phyloP scores from a whole-genome alignment of 2,329 filamentous ascomycete genomes.

The Pestalotiopsis sp. region DNA sequence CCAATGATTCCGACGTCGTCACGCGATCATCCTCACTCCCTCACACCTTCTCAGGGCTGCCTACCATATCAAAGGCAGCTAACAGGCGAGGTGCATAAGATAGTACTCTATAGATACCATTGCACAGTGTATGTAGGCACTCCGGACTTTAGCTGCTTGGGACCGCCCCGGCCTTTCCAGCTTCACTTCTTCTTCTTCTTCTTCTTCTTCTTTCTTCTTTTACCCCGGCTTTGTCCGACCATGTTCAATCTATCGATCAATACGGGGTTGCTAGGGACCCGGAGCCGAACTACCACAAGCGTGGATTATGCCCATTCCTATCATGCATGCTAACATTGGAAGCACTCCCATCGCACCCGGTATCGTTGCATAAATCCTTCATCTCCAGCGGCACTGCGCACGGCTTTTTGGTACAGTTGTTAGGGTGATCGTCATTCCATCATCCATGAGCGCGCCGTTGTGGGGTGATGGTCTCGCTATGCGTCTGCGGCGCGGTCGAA shows the following conservation, averaged over 20 bases:
- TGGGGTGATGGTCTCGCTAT: slow-evolving; percentile 9
- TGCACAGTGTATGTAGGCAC: background rate
- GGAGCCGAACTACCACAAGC: background rate
- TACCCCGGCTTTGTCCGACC: slow-evolving; percentile 12
- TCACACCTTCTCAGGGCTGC: background rate
- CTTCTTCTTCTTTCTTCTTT: background rate
- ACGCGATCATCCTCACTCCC: background rate
- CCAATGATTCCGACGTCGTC: background rate
- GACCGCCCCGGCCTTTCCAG: background rate
- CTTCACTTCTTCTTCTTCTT: background rate
- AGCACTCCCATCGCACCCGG: background rate
- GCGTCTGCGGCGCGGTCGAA: background rate
- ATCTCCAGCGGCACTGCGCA: background rate
- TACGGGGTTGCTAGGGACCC: background rate
- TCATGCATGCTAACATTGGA: background rate
- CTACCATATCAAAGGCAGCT: background rate
- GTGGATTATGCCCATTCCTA: background rate
- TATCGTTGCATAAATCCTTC: background rate
- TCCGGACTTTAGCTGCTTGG: background rate
- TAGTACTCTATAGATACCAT: background rate
- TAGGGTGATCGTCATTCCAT: background rate
- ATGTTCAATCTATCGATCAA: background rate
- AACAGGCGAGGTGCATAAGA: no score
- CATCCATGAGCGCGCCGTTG: background rate
- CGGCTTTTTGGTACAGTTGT: background rate